phyloP scores from a whole-genome alignment of 768 basidiomycete genomes.

The Panaeolus papilionaceus region DNA sequence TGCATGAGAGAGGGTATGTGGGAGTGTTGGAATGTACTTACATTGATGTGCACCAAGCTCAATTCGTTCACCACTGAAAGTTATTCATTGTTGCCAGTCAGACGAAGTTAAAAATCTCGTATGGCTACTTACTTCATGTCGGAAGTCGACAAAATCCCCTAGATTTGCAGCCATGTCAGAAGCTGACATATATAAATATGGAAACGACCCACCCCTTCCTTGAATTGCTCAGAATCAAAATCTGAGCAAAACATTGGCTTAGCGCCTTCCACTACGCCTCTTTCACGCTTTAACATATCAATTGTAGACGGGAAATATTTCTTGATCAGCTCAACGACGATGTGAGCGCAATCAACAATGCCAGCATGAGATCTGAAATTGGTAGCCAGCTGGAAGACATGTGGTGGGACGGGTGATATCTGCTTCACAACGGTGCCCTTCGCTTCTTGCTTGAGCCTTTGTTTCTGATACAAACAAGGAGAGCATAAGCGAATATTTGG shows the following conservation, averaged over 20 bases:
- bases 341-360: conserved; percentile 75
- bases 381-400: conserved; percentile 60
- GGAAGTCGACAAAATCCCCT: neutral
- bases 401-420: conserved; percentile 23
- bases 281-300: conserved; percentile 61
- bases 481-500: too few relatives aligned
- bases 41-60: conserved; percentile 75
- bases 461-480: conserved; percentile 17
- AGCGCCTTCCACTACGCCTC: conserved; percentile 56
- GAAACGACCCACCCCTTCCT: conserved; percentile 33
- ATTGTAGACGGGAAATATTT: conserved; percentile 70
- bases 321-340: conserved; percentile 65
- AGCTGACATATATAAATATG: neutral
- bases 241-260: conserved; percentile 65
- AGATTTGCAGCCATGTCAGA: neutral
- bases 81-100: neutral
- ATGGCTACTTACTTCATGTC: neutral
- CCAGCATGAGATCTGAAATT: conserved; percentile 80
- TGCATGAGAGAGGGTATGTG: too few relatives aligned
- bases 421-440: neutral
- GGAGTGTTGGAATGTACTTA: conserved; percentile 30
- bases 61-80: conserved; percentile 45
- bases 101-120: too few relatives aligned
- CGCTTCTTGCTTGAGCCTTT: conserved; percentile 12
- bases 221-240: conserved; percentile 47